A percentile compares a stretch with the other conserved stretches of the same genome.
Conservation (phyloP, 2,329 filamentous ascomycete genomes). For the Juglanconis oblonga region DNA sequence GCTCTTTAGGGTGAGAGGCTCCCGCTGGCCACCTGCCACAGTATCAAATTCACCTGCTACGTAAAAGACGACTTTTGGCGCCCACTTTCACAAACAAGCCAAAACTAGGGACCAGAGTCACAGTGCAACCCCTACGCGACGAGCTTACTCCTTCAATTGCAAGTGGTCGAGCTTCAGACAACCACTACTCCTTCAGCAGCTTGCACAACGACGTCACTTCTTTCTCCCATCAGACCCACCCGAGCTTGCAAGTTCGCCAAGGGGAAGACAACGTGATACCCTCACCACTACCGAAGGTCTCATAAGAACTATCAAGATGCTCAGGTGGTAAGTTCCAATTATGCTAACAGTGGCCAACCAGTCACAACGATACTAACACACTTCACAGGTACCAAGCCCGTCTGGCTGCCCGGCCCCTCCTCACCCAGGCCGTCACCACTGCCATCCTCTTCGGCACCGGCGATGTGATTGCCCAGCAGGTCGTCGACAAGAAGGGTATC, state of each 20-base stretch:
- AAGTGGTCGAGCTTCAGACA: neutral
- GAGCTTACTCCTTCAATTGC: neutral
- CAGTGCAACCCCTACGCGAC: neutral
- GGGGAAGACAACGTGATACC: neutral
- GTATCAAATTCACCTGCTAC: neutral
- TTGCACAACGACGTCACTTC: neutral
- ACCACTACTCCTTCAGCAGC: no score
- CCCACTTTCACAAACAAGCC: no score
- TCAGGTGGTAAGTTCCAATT: slow-evolving; percentile 14
- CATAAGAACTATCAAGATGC: slow-evolving; percentile 8
- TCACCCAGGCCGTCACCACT: slow-evolving; percentile 89
- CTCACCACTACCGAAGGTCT: neutral
- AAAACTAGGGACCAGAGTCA: no score
- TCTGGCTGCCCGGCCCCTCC: slow-evolving; percentile 75
- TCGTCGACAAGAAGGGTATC: slow-evolving; percentile 76
- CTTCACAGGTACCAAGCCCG: slow-evolving; percentile 75
- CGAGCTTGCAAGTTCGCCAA: neutral
- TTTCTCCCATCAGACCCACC: neutral
- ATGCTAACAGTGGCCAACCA: neutral
- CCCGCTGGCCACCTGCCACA: neutral
- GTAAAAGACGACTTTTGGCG: no score
- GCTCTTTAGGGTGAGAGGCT: slow-evolving; percentile 4
- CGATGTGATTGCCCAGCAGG: slow-evolving; percentile 87
- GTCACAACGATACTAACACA: neutral
- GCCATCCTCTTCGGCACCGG: slow-evolving; percentile 90